Base-by-base conservation (phyloP, 1,284 basidiomycete species). In the Fomitopsis palustris region DNA sequence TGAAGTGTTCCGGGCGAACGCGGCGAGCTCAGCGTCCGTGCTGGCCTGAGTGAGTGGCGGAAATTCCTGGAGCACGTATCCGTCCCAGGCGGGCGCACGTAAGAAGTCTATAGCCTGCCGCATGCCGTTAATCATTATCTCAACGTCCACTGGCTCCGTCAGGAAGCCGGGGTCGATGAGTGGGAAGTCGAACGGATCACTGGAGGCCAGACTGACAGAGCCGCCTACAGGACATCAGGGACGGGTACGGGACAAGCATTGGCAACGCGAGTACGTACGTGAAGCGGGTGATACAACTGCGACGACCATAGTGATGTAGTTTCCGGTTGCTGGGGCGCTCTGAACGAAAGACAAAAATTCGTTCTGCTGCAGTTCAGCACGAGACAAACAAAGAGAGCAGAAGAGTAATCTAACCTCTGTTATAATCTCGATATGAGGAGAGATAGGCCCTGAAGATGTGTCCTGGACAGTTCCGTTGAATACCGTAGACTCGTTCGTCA, bases 131-230 rank as follows among this genome's bases (percentile, higher is more conserved):
- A 54, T 51, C 43, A 68, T 59, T 14, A 54, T 53, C 39, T 56
- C 54, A 17, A 61, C 43, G 60, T 68, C 67, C 55, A 65, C 61
- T 21, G 49, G 31, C n/a, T 56, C 60, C 35, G 41, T 56, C 23
- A 69, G 60, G 56, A 65, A 64, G 54, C 53, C 56, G 16, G 67
- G 64, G 56, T 71, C 57, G 60, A 70, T 66, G 19, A 64, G 6
- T 14, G 69, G 69, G 16, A 56, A 41, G 29, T 53, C 61, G 60
- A 70, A 69, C 25, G 67, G 65, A 51, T 65, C 59, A 14, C 58
- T 49, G 2, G 65, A 67, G 52, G 58, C 55, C 41, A 73, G 63
- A 3, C 54, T 63, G 17, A 72, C 61, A 45, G 62, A 62, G 14
- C 71, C 71, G 47, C 65, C 68, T 70, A 52, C 17, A 39, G 45